phyloP scores from a whole-genome alignment of 2,329 filamentous ascomycete genomes.

The Colletotrichum caudatum region DNA sequence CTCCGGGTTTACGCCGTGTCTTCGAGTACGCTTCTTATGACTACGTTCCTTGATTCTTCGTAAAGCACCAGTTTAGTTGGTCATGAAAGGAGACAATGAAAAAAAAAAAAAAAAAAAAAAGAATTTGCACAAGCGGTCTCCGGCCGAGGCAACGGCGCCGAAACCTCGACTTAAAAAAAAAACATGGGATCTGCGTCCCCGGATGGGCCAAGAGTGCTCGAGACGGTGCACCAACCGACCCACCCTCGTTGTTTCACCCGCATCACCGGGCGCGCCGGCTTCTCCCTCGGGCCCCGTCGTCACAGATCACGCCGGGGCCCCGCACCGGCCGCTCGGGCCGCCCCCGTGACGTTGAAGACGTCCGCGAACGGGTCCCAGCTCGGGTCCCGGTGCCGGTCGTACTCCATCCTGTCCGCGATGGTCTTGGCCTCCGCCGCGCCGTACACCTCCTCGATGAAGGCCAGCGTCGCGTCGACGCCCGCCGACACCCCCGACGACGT shows the following conservation, averaged over 20 bases:
- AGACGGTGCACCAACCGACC: neutral
- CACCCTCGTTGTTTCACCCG: neutral
- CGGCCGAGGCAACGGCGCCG: neutral
- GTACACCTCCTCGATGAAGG: conserved; percentile 66
- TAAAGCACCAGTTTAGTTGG: too few species aligned
- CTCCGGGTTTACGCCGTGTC: neutral
- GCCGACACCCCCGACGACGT: conserved; percentile 69
- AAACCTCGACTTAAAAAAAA: rapidly evolving
- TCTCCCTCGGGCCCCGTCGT: neutral
- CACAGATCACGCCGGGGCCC: neutral
- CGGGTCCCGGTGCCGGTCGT: conserved; percentile 65
- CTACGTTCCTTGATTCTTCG: neutral
- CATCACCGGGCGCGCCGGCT: too few species aligned
- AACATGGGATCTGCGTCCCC: too few species aligned
- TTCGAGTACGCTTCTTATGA: neutral
- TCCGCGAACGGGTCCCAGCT: conserved; percentile 61
- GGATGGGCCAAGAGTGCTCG: too few species aligned
- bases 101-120: neutral
- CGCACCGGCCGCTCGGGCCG: neutral
- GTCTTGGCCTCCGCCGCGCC: conserved; percentile 62
- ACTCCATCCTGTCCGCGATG: conserved; percentile 67
- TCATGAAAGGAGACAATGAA: neutral
- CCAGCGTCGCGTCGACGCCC: conserved; percentile 71
- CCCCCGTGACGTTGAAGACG: conserved; percentile 30
- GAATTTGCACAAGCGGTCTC: too few species aligned